Base-by-base conservation (phyloP, 139 green algal genomes). In the Yamagishiella unicocca region DNA sequence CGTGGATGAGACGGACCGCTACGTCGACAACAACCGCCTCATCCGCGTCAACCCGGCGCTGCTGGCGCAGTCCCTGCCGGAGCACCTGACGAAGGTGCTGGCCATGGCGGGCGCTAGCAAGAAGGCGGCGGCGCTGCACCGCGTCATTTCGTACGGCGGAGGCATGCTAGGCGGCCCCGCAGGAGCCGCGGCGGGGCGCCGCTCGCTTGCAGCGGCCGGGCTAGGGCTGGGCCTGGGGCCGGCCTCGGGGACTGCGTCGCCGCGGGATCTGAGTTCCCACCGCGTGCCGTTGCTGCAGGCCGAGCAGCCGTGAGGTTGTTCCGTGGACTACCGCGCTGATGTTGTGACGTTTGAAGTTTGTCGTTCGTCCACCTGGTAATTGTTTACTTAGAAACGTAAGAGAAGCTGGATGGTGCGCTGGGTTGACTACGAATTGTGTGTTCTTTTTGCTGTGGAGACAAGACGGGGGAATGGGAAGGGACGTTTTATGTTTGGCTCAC, bases 1-100 rank as follows among this genome's bases (percentile, higher is more conserved):
- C 45, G 82, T 93, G 40, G 86, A 93, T 55, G 90, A 93, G 86
- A 93, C 86, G 0, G 90, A 93, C 71, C 73, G 55, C 43, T 93
- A 84, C 64, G 61, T 93, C 0, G 90, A 93, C 90, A 93, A 93
- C 67, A 67, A 88, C 54, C 76, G 85, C 46, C 70, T 46, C 62
- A 79, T 93, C 12, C 35, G 45, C 2, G 90, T 83, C 42, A 88
- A 93, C 55, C 67, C 74, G 37, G 68, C 55, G 27, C 42, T 72
- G 85, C 54, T 92, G 54, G 84, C 71, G 22, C 45, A 77, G 40
- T 62, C 27, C 25, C 81, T 90, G 58, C 87, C 81, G 1, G 66
- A 87, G 81, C 81, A 79, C 45, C 81, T 87, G 66, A 66, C 81
- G 14, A 35, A 37, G 33, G 80, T 87, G 64, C 80, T 78, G 77